Evolutionary conservation across 192 early-diverging fungal species (phyloP).

Genomic region (Gonapodya sp.): DNA sequence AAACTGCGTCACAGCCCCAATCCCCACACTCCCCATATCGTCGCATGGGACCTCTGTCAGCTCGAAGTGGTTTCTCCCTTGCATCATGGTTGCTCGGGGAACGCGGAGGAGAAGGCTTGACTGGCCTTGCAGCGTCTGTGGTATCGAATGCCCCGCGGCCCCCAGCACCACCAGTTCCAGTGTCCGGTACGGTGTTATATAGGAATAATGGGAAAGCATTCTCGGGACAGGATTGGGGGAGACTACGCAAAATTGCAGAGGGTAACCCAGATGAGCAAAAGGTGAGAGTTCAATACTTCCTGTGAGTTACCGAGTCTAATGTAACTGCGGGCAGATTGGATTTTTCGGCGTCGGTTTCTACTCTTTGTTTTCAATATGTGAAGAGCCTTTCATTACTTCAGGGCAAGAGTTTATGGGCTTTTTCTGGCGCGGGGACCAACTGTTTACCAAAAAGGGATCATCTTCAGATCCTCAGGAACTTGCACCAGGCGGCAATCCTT

Average conservation of each 20-base stretch:
- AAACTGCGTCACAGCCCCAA: background rate
- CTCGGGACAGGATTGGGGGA: conserved; percentile 66
- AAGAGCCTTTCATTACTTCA: conserved; percentile 75
- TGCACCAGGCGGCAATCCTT: conserved; percentile 28
- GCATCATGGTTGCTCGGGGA: conserved; percentile 12
- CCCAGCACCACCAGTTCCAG: background rate
- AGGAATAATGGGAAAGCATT: conserved; percentile 81
- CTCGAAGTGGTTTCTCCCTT: conserved; percentile 18
- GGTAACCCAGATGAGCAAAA: conserved; percentile 75
- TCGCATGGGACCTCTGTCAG: background rate
- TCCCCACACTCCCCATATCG: background rate
- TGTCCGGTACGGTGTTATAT: conserved; percentile 34
- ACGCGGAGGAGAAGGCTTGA: conserved; percentile 32
- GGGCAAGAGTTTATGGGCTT: conserved; percentile 75
- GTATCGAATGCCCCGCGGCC: conserved; percentile 16
- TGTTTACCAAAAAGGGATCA: conserved; percentile 68
- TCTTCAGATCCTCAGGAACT: conserved; percentile 22
- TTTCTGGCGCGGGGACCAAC: conserved; percentile 78
- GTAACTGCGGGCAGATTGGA: conserved; percentile 14
- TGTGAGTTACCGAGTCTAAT: too few relatives aligned
- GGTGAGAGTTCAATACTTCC: conserved; percentile 14
- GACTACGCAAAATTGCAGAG: conserved; percentile 78
- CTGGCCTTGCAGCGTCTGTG: conserved; percentile 21
- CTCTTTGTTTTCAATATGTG: conserved; percentile 78
- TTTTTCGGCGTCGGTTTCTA: conserved; percentile 65